Evolutionary conservation across 805 yeast species (phyloP).

Genomic region (Cyberlindnera euphorbiae): DNA sequence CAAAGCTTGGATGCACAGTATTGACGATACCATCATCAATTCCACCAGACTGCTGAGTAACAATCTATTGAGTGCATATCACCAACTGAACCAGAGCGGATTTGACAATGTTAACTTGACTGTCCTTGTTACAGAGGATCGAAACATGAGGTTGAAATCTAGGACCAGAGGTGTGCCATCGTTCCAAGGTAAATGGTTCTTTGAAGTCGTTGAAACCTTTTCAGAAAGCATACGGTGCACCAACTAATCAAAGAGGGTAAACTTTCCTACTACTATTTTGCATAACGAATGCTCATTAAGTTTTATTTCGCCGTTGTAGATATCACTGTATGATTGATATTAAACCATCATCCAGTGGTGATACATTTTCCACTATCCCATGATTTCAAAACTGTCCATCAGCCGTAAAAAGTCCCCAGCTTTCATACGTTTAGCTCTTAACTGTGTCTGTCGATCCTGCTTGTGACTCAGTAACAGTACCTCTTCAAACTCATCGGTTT

Average conservation of each 20-base stretch:
- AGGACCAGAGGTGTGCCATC: constrained; percentile 50
- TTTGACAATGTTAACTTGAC: constrained; percentile 25
- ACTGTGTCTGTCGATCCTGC: constrained; percentile 9
- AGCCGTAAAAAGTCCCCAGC: constrained; percentile 13
- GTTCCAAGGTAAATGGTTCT: constrained; percentile 58
- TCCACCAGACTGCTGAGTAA: constrained; percentile 11
- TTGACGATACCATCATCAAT: constrained; percentile 49
- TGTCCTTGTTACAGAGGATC: constrained; percentile 67
- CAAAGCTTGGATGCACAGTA: constrained; percentile 65
- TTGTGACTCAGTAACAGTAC: constrained; percentile 17
- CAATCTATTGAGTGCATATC: constrained; percentile 1
- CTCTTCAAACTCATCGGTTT: constrained; percentile 1
- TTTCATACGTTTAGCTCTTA: constrained; percentile 11
- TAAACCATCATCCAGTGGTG: constrained; percentile 26
- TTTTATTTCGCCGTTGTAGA: too few species aligned
- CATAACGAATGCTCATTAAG: not conserved
- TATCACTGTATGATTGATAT: too few species aligned
- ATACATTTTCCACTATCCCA: constrained; percentile 11
- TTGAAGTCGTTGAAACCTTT: constrained; percentile 43
- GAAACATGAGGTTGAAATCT: constrained; percentile 65
- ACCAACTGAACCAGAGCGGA: constrained; percentile 3
- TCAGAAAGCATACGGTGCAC: constrained; percentile 42
- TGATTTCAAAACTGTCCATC: constrained; percentile 6
- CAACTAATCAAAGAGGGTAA: constrained; percentile 32
- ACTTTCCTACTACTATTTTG: not conserved